Evolutionary conservation across 2,329 filamentous ascomycete genomes (phyloP).

Genomic region (Claviceps paspali): DNA sequence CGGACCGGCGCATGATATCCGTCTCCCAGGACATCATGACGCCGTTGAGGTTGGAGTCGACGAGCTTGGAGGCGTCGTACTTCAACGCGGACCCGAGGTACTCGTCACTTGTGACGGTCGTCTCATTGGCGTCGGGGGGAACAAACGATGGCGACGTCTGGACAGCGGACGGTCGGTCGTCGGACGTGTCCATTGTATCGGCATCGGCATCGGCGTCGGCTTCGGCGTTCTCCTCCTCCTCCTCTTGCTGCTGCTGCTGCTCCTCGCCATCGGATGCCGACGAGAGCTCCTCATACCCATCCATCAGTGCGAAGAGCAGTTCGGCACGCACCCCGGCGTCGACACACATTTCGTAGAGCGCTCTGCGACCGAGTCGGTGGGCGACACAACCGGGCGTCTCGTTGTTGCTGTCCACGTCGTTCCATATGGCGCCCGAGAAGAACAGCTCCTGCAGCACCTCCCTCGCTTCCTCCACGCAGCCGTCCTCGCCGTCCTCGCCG

Average conservation of each 20-base stretch:
- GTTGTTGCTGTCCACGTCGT: slow-evolving; percentile 71
- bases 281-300: slow-evolving; percentile 61
- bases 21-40: slow-evolving; percentile 94
- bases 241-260: slow-evolving; percentile 10
- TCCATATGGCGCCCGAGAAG: slow-evolving; percentile 89
- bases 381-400: slow-evolving; percentile 91
- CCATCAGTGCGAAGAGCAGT: slow-evolving; percentile 66
- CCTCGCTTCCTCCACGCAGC: slow-evolving; percentile 42
- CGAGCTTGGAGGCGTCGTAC: slow-evolving; percentile 49
- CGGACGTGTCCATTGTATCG: slow-evolving; percentile 12
- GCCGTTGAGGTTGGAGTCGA: slow-evolving; percentile 63
- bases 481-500: slow-evolving; percentile 22
- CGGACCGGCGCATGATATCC: slow-evolving; percentile 68
- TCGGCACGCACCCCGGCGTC: slow-evolving; percentile 86
- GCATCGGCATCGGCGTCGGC: slow-evolving; percentile 15
- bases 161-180: slow-evolving; percentile 12
- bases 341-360: slow-evolving; percentile 69
- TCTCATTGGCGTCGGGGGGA: slow-evolving; percentile 22
- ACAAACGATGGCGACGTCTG: slow-evolving; percentile 10
- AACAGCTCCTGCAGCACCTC: slow-evolving; percentile 63
- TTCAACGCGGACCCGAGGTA: slow-evolving; percentile 55
- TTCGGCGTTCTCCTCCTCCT: slow-evolving; percentile 15
- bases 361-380: slow-evolving; percentile 46
- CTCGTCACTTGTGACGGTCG: slow-evolving; percentile 44
- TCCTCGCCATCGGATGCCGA: slow-evolving; percentile 31